Conservation (phyloP, 768 basidiomycete genomes). For the Leccinellum luteum region DNA sequence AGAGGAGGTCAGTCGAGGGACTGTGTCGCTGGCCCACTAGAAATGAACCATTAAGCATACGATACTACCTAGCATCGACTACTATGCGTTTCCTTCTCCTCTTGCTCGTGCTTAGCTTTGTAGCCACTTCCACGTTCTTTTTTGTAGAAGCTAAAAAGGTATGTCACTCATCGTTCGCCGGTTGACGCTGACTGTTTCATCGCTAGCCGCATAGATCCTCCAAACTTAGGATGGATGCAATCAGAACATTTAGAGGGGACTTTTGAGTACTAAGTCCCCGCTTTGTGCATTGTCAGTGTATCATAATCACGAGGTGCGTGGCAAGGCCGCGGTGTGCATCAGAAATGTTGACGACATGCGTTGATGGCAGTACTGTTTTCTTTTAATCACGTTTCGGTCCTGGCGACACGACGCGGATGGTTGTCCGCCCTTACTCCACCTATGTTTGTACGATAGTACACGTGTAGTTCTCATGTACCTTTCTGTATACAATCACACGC, state of each 20-base stretch:
- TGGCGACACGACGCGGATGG: constrained; percentile 8
- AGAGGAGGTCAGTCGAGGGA: constrained; percentile 11
- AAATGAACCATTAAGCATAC: constrained; percentile 27
- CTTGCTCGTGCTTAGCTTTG: constrained; percentile 27
- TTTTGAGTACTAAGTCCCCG: constrained; percentile 28
- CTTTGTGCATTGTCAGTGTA: constrained; percentile 16
- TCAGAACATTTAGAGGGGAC: constrained; percentile 17
- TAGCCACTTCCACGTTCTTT: constrained; percentile 30
- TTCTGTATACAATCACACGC: constrained; percentile 10
- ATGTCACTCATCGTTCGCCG: constrained; percentile 4
- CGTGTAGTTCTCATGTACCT: constrained; percentile 15
- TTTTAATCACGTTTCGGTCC: constrained; percentile 18
- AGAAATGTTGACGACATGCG: neutral
- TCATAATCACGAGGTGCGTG: constrained; percentile 21
- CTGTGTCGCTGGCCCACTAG: constrained; percentile 23
- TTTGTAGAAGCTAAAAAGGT: constrained; percentile 29
- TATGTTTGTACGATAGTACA: constrained; percentile 10
- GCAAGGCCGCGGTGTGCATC: neutral
- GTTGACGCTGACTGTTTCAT: constrained; percentile 5
- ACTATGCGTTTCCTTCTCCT: constrained; percentile 29
- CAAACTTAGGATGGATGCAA: constrained; percentile 3
- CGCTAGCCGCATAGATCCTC: constrained; percentile 22
- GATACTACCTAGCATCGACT: neutral
- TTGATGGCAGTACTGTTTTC: constrained; percentile 2
- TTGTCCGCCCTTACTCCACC: constrained; percentile 4